Evolutionary conservation across 768 basidiomycete genomes (phyloP).

Genomic region (Mycena kentingensis): DNA sequence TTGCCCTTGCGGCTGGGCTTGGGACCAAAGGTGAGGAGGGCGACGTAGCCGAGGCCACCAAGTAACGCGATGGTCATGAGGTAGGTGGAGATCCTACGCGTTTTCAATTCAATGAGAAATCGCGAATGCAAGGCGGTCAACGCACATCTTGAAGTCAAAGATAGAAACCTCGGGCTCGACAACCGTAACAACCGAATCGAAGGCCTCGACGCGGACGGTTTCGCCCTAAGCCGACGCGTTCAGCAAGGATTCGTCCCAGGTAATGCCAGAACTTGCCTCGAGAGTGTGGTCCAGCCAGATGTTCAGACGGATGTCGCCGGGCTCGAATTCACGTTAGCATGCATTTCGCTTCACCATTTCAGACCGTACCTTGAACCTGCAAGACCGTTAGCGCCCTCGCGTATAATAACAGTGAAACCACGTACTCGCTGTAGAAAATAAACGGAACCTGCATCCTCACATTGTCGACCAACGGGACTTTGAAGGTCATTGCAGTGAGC

Average conservation of each 20-base stretch:
- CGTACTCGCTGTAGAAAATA: slow-evolving; percentile 81
- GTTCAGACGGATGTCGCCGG: slow-evolving; percentile 72
- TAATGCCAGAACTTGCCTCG: slow-evolving; percentile 48
- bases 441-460: slow-evolving; percentile 70
- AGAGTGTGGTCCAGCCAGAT: slow-evolving; percentile 74
- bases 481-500: slow-evolving; percentile 61
- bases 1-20: slow-evolving; percentile 55
- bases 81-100: slow-evolving; percentile 64
- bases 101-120: background rate
- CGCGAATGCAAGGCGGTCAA: slow-evolving; percentile 3
- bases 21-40: slow-evolving; percentile 65
- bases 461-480: slow-evolving; percentile 52
- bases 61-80: slow-evolving; percentile 65
- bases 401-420: slow-evolving; percentile 1
- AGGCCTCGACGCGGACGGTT: slow-evolving; percentile 65
- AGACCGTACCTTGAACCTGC: slow-evolving; percentile 60
- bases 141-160: slow-evolving; percentile 81
- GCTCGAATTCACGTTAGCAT: slow-evolving; percentile 40
- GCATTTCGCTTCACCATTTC: slow-evolving; percentile 1
- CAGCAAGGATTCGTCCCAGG: slow-evolving; percentile 3
- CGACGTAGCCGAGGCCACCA: slow-evolving; percentile 62
- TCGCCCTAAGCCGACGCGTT: slow-evolving; percentile 42
- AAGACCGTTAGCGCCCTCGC: slow-evolving; percentile 18
- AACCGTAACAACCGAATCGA: slow-evolving; percentile 74
- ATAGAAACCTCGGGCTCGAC: slow-evolving; percentile 79